phyloP scores from a whole-genome alignment of 306 rosid genomes.

The Vigna mungo region DNA sequence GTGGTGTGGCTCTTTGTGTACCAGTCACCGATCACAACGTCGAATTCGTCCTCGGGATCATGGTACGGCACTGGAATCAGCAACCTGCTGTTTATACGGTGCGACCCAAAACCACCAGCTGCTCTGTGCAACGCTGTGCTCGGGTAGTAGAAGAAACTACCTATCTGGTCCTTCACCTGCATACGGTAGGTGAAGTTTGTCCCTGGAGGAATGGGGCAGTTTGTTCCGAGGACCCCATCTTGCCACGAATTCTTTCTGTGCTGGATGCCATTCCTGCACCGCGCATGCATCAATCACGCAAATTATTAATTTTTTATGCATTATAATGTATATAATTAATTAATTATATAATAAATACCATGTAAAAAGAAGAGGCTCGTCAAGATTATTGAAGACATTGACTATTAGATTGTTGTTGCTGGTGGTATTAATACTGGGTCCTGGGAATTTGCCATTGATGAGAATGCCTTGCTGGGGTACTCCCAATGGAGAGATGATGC shows the following conservation, averaged over 20 bases:
- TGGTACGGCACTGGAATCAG: slow-evolving; percentile 5
- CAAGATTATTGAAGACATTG: not conserved
- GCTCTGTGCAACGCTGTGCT: slow-evolving; percentile 26
- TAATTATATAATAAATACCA: not conserved
- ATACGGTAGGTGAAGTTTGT: not conserved
- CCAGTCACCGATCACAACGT: slow-evolving; percentile 14
- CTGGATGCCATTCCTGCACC: slow-evolving; percentile 9
- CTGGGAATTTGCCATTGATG: slow-evolving; percentile 12
- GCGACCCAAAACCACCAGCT: slow-evolving; percentile 27
- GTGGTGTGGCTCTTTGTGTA: slow-evolving; percentile 21
- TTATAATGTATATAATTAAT: no score
- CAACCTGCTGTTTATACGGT: not conserved
- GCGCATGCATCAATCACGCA: not conserved
- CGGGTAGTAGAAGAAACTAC: slow-evolving; percentile 14
- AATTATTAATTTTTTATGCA: not conserved
- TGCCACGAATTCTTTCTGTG: slow-evolving; percentile 22
- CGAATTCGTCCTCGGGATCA: slow-evolving; percentile 24
- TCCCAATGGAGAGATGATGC: slow-evolving; percentile 11
- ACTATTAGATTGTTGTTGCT: not conserved
- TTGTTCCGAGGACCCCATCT: slow-evolving; percentile 1
- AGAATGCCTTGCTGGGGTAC: slow-evolving; percentile 26
- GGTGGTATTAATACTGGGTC: slow-evolving; percentile 17
- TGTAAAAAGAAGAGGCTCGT: not conserved
- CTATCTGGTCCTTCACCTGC: slow-evolving; percentile 27
- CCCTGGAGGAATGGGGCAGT: slow-evolving; percentile 17